A percentile compares a stretch with the other conserved stretches of the same genome.
Evolutionary conservation across 495 filamentous ascomycete species (phyloP).

Genomic region (Staphylotrichum longicolle): DNA sequence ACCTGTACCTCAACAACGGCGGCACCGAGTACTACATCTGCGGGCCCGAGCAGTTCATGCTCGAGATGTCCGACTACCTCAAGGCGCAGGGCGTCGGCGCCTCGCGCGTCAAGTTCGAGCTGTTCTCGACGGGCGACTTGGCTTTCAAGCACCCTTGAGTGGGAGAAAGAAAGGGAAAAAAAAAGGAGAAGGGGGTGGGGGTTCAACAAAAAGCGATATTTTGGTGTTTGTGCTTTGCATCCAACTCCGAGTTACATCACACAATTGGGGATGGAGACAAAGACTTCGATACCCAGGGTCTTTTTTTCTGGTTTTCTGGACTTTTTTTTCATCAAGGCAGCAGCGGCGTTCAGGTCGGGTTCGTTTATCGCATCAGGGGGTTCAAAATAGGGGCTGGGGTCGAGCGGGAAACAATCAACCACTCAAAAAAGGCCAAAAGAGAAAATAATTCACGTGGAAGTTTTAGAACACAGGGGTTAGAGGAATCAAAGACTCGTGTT

Average conservation of each 20-base stretch:
- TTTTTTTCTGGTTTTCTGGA: not conserved
- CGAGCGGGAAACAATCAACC: too few species aligned
- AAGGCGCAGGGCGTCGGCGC: slow-evolving; percentile 49
- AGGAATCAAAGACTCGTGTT: not conserved
- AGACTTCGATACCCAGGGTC: slow-evolving; percentile 8
- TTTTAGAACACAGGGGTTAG: too few species aligned
- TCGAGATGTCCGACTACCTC: slow-evolving; percentile 51
- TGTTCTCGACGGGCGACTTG: slow-evolving; percentile 63
- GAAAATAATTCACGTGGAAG: too few species aligned
- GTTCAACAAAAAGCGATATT: too few species aligned
- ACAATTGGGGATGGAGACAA: not conserved
- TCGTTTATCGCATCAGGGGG: not conserved
- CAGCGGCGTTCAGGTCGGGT: not conserved
- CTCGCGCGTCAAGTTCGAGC: slow-evolving; percentile 61
- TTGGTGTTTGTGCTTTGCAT: not conserved
- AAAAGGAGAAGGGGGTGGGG: not conserved
- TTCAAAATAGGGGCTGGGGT: not conserved
- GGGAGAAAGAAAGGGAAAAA: too few species aligned
- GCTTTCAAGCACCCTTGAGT: slow-evolving; percentile 23
- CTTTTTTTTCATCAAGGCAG: not conserved
- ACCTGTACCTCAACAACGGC: slow-evolving; percentile 53
- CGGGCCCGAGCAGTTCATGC: slow-evolving; percentile 68
- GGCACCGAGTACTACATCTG: slow-evolving; percentile 66
- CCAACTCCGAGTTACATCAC: not conserved
- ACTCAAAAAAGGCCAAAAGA: too few species aligned